These are phyloP conservation scores for Aspergillus uvarum DNA, from an alignment of 2,329 filamentous ascomycete genomes.

Conservation along the genomic window DNA sequence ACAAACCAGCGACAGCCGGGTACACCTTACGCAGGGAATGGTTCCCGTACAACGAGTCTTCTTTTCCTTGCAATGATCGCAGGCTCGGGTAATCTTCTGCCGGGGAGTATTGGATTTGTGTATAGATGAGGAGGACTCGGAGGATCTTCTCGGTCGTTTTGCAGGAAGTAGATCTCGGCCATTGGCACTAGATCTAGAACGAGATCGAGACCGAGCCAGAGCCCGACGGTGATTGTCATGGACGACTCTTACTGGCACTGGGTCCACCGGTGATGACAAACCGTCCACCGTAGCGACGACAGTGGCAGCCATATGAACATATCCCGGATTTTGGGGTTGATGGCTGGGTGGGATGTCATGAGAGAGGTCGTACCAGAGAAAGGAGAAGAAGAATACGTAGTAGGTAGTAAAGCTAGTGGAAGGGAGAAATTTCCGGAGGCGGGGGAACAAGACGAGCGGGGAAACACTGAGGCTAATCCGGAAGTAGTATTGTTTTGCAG, in stretches of 20 bases:
- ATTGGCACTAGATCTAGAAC: background rate
- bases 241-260: background rate
- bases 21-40: slow-evolving; percentile 37
- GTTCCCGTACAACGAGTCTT: slow-evolving; percentile 42
- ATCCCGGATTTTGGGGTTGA: too few relatives aligned
- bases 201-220: background rate
- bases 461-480: background rate
- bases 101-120: slow-evolving; percentile 25
- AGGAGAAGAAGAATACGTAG: too few relatives aligned
- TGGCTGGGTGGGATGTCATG: too few relatives aligned
- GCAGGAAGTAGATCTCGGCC: slow-evolving; percentile 1
- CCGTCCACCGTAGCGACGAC: background rate
- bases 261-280: background rate
- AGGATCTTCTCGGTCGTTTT: slow-evolving; percentile 33
- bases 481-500: too few relatives aligned
- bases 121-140: slow-evolving; percentile 15
- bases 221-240: background rate
- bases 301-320: background rate
- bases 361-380: too few relatives aligned
- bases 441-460: too few relatives aligned
- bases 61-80: slow-evolving; percentile 41
- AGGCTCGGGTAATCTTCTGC: slow-evolving; percentile 41
- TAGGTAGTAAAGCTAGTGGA: too few relatives aligned
- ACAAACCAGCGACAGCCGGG: slow-evolving; percentile 32
- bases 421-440: slow-evolving; percentile 2